Percentiles rank a stretch among this genome's conserved stretches.
phyloP scores from a whole-genome alignment of 83 land plant species.

The Picea mariana region DNA sequence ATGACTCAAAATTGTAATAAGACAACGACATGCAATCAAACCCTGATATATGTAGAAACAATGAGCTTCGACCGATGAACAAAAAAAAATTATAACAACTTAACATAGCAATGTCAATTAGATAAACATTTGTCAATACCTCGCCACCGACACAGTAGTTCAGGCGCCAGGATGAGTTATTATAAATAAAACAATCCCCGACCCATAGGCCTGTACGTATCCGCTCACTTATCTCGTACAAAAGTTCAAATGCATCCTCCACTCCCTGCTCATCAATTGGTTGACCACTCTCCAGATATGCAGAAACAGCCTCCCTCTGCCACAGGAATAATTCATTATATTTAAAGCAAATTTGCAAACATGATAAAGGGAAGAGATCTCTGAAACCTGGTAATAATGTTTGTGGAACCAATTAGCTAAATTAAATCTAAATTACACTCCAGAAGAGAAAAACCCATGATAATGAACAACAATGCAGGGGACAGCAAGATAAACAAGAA shows the following conservation, averaged over 20 bases:
- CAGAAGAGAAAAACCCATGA: no score
- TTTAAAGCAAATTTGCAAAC: not conserved
- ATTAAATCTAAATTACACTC: no score
- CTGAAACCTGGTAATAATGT: no score
- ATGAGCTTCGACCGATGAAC: no score
- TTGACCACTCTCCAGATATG: slow-evolving; percentile 80
- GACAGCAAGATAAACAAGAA: slow-evolving; percentile 3
- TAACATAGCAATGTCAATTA: not conserved
- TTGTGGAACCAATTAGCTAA: no score
- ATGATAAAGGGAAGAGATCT: no score
- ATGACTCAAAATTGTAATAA: not conserved
- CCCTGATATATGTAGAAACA: no score
- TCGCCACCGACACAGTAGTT: slow-evolving; percentile 99
- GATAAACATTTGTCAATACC: slow-evolving; percentile 39
- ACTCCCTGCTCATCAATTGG: slow-evolving; percentile 90
- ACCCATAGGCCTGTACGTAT: slow-evolving; percentile 97
- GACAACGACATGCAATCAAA: no score
- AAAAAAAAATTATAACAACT: no score
- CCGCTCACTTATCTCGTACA: slow-evolving; percentile 87
- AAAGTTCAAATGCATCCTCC: slow-evolving; percentile 95
- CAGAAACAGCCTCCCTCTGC: slow-evolving; percentile 85
- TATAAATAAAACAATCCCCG: slow-evolving; percentile 98
- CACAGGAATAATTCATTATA: slow-evolving; percentile 5
- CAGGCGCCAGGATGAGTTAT: slow-evolving; percentile 92
- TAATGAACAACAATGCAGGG: not conserved